Evolutionary conservation across 352 stramenopile genomes (phyloP), one percentile per base, ranked within the genome.

Genomic region (Pythium dissimile): DNA sequence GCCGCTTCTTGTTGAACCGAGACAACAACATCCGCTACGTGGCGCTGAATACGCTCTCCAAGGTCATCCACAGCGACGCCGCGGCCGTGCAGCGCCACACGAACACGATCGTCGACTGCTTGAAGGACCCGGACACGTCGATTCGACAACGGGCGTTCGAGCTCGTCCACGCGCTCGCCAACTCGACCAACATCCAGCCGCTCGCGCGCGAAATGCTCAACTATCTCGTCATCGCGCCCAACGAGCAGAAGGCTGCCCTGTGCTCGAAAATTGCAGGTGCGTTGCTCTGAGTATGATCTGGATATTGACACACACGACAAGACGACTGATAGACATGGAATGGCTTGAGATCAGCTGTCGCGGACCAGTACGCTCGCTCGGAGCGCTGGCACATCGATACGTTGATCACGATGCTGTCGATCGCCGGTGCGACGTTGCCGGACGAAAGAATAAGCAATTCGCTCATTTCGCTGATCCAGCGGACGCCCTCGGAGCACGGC

Each of bases 11-110:
- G 44, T 82, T 99, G 11, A 99, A 99, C 73, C 91, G 96, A 13
- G 97, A 99, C 84, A 99, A 99, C 77, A 99, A 99, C 73, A 99
- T 99, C 73, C 94, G 97, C 20, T 99, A 99, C 67, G 97, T 99
- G 30, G 98, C 97, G 27, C 80, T 99, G 20, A 99, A 99, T 62
- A 99, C 96, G 26, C 79, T 99, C 1, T 93, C 86, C 32, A 95
- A 96, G 67, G 91, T 95, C 20, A 80, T 95, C 32, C 74, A 81
- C 2, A 89, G 95, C 37, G 90, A 98, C 65, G 73, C 90, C n/a
- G 77, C 88, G 10, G 96, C 96, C 10, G 89, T 99, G 44, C 96
- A 99, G 71, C 92, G 97, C 48, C 97, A 99, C 84, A 95, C 96
- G 24, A 94, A 92, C 66, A 98, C 90, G 46, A 99, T 97, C 44